A percentile compares a stretch with the other conserved stretches of the same genome.
Evolutionary conservation across 768 basidiomycete species (phyloP).

Genomic region (Auriscalpium vulgare): DNA sequence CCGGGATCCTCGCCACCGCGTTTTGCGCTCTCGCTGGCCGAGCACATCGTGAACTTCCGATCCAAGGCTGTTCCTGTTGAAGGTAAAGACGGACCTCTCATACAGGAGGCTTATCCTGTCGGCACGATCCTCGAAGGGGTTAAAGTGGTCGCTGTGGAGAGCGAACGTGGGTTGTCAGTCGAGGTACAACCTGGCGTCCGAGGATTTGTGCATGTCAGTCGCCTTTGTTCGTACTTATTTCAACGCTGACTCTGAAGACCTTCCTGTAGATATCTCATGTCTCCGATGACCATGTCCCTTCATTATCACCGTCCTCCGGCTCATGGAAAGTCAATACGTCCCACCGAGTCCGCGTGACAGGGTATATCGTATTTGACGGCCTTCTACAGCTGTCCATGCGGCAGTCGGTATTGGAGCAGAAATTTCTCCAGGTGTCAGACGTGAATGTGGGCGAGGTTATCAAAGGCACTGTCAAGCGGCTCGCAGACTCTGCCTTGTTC

Average conservation of each 20-base stretch:
- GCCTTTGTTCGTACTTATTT: neutral
- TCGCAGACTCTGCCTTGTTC: constrained; percentile 76
- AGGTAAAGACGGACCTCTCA: constrained; percentile 13
- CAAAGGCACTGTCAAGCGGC: constrained; percentile 80
- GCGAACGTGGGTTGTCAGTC: constrained; percentile 75
- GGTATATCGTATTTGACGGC: constrained; percentile 80
- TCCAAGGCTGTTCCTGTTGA: constrained; percentile 27
- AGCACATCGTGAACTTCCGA: constrained; percentile 58
- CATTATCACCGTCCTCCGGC: constrained; percentile 61
- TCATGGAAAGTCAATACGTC: constrained; percentile 74
- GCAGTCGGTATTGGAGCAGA: constrained; percentile 73
- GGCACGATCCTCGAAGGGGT: constrained; percentile 67
- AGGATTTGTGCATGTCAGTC: constrained; percentile 83
- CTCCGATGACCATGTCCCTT: constrained; percentile 83
- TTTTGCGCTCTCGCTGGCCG: constrained; percentile 72
- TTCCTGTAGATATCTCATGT: constrained; percentile 78
- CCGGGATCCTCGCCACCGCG: constrained; percentile 61
- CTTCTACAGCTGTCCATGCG: constrained; percentile 83
- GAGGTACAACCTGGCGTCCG: constrained; percentile 54
- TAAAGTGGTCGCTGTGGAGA: constrained; percentile 65
- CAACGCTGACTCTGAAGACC: constrained; percentile 1
- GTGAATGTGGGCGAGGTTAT: constrained; percentile 80
- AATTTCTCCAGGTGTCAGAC: constrained; percentile 76
- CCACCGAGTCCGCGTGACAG: constrained; percentile 83
- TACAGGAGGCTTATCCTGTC: constrained; percentile 60